A percentile compares a stretch with the other conserved stretches of the same genome.
Conservation (phyloP, 2,329 filamentous ascomycete genomes). For the Geosmithia putterillii region DNA sequence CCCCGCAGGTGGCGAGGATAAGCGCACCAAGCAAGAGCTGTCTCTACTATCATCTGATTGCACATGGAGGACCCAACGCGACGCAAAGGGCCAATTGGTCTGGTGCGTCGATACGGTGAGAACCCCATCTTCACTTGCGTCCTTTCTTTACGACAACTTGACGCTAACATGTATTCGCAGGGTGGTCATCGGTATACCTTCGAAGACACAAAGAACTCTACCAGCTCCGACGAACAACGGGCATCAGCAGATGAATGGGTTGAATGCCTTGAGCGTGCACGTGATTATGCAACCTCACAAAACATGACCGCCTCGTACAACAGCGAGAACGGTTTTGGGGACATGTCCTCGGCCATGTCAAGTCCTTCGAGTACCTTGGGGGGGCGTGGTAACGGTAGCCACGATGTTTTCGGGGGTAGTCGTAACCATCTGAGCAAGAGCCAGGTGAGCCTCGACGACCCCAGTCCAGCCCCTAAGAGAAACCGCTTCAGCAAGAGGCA, state of each 20-base stretch:
- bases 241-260: slow-evolving; percentile 83
- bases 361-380: slow-evolving; percentile 67
- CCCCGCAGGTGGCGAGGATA: slow-evolving; percentile 86
- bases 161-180: slow-evolving; percentile 29
- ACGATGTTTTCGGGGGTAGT: slow-evolving; percentile 30
- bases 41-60: slow-evolving; percentile 68
- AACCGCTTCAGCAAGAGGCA: slow-evolving; percentile 83
- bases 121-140: neutral
- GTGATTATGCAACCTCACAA: slow-evolving; percentile 70
- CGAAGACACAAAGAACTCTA: slow-evolving; percentile 70
- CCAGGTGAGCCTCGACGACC: slow-evolving; percentile 41
- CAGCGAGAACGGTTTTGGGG: slow-evolving; percentile 53
- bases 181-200: slow-evolving; percentile 85
- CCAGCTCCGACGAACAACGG: slow-evolving; percentile 46
- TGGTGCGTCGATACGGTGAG: slow-evolving; percentile 93
- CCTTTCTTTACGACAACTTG: neutral
- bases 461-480: slow-evolving; percentile 30
- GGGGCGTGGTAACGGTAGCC: slow-evolving; percentile 38
- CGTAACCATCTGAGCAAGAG: slow-evolving; percentile 48
- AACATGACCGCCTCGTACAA: slow-evolving; percentile 54
- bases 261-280: slow-evolving; percentile 74
- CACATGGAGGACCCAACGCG: slow-evolving; percentile 66
- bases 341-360: slow-evolving; percentile 59
- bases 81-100: slow-evolving; percentile 75
- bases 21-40: slow-evolving; percentile 86